Percentiles rank a stretch among this genome's conserved stretches.
These are phyloP conservation scores for Ceratobasidium sp. DNA, from an alignment of 1,284 basidiomycete species.

Conservation along the genomic window DNA sequence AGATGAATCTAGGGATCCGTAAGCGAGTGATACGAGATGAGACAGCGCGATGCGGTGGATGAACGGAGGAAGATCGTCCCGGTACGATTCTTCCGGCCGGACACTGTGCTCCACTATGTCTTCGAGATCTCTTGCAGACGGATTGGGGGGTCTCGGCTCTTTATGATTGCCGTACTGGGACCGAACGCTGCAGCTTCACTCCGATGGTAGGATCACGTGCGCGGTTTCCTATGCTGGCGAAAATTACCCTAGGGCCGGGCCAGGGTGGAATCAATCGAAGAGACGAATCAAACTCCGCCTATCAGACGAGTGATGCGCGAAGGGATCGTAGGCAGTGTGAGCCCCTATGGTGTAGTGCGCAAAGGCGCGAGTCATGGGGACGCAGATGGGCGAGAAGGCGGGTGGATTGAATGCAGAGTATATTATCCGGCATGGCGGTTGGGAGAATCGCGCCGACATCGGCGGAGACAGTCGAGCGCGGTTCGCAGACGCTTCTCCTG, in stretches of 20 bases:
- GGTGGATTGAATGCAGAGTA: background rate
- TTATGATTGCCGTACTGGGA: conserved; percentile 16
- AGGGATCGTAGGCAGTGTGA: conserved; percentile 1
- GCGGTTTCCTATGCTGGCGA: conserved; percentile 1
- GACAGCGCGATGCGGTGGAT: background rate
- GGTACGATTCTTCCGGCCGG: conserved; percentile 9
- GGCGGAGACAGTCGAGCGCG: conserved; percentile 28
- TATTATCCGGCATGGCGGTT: too few species aligned
- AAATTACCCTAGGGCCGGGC: conserved; percentile 17
- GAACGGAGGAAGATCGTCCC: conserved; percentile 6
- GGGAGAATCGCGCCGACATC: conserved; percentile 27
- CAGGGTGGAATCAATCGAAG: conserved; percentile 27
- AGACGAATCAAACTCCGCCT: conserved; percentile 28
- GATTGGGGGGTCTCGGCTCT: conserved; percentile 3
- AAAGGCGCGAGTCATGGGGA: background rate
- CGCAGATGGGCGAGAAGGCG: background rate
- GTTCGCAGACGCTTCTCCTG: background rate
- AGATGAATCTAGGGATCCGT: conserved; percentile 3
- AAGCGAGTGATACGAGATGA: background rate
- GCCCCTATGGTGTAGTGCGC: conserved; percentile 10
- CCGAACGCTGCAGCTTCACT: background rate
- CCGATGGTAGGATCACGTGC: conserved; percentile 7
- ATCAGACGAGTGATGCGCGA: conserved; percentile 1
- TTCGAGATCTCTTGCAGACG: background rate
- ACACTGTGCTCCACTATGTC: conserved; percentile 17